These are phyloP conservation scores for Umbilicus rupestris DNA, from an alignment of 164 flowering plant genomes.

Conservation along the genomic window DNA sequence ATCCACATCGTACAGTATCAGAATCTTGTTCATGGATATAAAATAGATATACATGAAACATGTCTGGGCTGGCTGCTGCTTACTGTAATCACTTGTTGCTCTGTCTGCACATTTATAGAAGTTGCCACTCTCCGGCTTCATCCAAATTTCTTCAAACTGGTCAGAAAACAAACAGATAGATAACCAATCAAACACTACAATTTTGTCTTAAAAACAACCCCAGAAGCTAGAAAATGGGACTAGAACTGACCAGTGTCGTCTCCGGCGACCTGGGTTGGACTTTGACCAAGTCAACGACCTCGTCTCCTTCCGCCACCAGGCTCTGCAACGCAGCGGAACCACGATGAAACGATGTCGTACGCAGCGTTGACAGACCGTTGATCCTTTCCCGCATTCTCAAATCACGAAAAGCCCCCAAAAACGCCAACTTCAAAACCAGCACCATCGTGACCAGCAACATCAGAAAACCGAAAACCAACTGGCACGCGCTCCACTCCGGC, in stretches of 20 bases:
- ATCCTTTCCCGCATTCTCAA: conserved; percentile 5
- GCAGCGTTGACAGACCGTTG: neutral
- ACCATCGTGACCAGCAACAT: neutral
- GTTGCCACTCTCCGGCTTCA: neutral
- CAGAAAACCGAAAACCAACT: neutral
- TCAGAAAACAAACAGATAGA: neutral
- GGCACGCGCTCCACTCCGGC: conserved; percentile 3
- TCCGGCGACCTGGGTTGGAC: neutral
- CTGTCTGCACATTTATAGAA: neutral
- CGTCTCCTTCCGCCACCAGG: neutral
- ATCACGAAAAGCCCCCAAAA: conserved; percentile 4
- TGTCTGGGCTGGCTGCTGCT: too few relatives aligned
- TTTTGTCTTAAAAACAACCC: too few relatives aligned
- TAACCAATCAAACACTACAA: neutral
- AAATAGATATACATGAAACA: too few relatives aligned
- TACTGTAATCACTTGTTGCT: neutral
- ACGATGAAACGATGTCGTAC: neutral
- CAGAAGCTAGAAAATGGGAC: too few relatives aligned
- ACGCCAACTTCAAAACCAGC: conserved; percentile 1
- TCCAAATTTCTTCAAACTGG: conserved; percentile 4
- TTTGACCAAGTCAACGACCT: neutral
- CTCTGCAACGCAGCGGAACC: neutral
- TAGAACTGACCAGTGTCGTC: neutral
- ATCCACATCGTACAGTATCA: neutral
- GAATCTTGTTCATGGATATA: neutral